Percentiles rank a stretch among this genome's conserved stretches.
These are phyloP conservation scores for Fusarium chaquense DNA, from an alignment of 2,329 filamentous ascomycete species.

Conservation along the genomic window DNA sequence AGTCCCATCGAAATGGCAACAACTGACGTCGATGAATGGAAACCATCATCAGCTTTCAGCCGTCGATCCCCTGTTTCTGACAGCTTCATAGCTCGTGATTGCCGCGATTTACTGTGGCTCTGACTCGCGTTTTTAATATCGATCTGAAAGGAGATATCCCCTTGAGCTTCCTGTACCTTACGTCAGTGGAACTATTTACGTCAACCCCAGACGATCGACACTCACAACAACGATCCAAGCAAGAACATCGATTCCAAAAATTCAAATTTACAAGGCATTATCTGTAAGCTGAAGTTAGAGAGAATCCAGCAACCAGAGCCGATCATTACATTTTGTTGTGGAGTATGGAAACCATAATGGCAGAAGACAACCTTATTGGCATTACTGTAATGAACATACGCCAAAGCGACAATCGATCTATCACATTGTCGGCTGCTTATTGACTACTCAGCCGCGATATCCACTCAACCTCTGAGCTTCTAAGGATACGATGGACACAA, in stretches of 20 bases:
- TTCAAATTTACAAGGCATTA: constrained; percentile 4
- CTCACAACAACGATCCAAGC: constrained; percentile 5
- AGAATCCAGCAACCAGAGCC: constrained; percentile 8
- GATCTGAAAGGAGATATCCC: constrained; percentile 3
- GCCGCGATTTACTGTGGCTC: not conserved
- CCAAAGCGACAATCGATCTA: constrained; percentile 9
- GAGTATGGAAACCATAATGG: not conserved
- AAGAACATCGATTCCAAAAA: constrained; percentile 22
- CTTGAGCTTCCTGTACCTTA: not conserved
- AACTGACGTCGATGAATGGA: constrained; percentile 16
- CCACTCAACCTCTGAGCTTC: not conserved
- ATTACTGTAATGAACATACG: not conserved
- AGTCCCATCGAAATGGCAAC: constrained; percentile 1
- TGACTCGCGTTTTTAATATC: constrained; percentile 29
- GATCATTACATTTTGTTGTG: constrained; percentile 13
- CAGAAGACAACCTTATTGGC: not conserved
- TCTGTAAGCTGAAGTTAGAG: not conserved
- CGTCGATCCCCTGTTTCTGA: constrained; percentile 8
- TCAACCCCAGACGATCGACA: constrained; percentile 28
- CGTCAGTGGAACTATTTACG: constrained; percentile 26
- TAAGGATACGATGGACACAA: constrained; percentile 2
- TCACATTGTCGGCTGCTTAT: not conserved
- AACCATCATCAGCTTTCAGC: not conserved
- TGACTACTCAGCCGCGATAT: not conserved
- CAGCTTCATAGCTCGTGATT: not conserved